Evolutionary conservation across 2,329 filamentous ascomycete species (phyloP), one percentile per base, ranked within the genome.

Genomic region (Ophiostoma ulmi): DNA sequence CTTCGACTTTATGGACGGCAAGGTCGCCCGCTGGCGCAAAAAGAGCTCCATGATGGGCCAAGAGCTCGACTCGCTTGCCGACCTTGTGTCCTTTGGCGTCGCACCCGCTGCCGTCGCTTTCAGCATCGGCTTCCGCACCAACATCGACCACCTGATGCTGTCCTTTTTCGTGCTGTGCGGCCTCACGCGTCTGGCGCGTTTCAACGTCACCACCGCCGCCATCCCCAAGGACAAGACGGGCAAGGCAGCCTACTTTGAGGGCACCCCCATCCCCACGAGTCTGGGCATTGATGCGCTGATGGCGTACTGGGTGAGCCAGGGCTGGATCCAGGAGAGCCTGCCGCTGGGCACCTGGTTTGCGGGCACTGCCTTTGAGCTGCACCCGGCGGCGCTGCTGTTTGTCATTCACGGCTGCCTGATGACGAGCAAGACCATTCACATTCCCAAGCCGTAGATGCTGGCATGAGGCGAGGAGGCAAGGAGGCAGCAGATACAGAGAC

Each of bases 41-140:
- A 99, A 97, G 89, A 95, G 92, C 77, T 96, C 92, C 76, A 84
- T 99, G 78, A 98, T 99, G 94, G 95, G 95, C 14, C 94, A 97
- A 80, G 95, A 99, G 81, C 84, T 99, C 70, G 95, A 99, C 80
- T 98, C 94, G 7, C 85, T 99, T 67, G 95, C 95, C 70, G 95
- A 99, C 79, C 80, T 99, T 84, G 92, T 99, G 77, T 97, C 95
- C 20, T 99, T 99, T 78, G 95, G 95, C 75, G 90, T 97, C 69
- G 89, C 94, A 65, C 94, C 95, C 39, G 94, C 95, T 65, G 89
- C 89, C 67, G 90, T 91, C 61, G 95, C 94, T 65, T 97, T 98
- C 80, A 89, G 92, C 67, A 87, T 99, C 76, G 95, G 95, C 76
- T 82, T 97, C 73, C 93, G 93, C 78, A 96, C 94, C 13, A 82